A percentile compares a stretch with the other conserved stretches of the same genome.
phyloP scores from a whole-genome alignment of 768 basidiomycete species.

The Boletales sp. region DNA sequence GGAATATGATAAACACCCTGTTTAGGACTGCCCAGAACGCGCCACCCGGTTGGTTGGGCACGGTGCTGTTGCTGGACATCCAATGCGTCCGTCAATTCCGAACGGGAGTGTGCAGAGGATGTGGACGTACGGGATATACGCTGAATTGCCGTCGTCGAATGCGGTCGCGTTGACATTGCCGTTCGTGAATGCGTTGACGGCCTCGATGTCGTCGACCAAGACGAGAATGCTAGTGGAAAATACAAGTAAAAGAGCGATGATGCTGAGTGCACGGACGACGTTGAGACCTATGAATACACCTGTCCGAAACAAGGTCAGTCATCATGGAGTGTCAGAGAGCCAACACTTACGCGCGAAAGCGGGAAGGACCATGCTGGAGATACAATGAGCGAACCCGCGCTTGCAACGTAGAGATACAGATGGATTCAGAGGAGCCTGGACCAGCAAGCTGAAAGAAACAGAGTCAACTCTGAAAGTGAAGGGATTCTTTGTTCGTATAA shows the following conservation, averaged over 20 bases:
- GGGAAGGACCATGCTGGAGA: slow-evolving; percentile 21
- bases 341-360: slow-evolving; percentile 25
- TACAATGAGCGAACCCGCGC: slow-evolving; percentile 19
- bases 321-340: not conserved
- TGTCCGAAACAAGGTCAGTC: slow-evolving; percentile 11
- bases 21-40: slow-evolving; percentile 89
- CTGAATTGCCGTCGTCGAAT: slow-evolving; percentile 52
- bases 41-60: slow-evolving; percentile 92
- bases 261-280: slow-evolving; percentile 66
- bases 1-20: slow-evolving; percentile 80
- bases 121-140: slow-evolving; percentile 66
- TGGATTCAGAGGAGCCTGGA: slow-evolving; percentile 11
- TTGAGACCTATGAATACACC: slow-evolving; percentile 75
- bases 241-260: slow-evolving; percentile 76
- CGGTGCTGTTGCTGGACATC: slow-evolving; percentile 59
- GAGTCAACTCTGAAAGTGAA: not conserved
- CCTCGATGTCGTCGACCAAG: slow-evolving; percentile 72
- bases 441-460: slow-evolving; percentile 22
- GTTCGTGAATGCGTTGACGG: slow-evolving; percentile 59
- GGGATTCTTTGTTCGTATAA: not conserved
- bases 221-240: slow-evolving; percentile 73
- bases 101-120: not conserved
- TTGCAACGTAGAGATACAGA: slow-evolving; percentile 9
- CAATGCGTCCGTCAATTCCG: not conserved
- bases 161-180: slow-evolving; percentile 36